Percentiles rank a stretch among this genome's conserved stretches.
Conservation (phyloP, 768 basidiomycete species). For the Termitomyces sp. region DNA sequence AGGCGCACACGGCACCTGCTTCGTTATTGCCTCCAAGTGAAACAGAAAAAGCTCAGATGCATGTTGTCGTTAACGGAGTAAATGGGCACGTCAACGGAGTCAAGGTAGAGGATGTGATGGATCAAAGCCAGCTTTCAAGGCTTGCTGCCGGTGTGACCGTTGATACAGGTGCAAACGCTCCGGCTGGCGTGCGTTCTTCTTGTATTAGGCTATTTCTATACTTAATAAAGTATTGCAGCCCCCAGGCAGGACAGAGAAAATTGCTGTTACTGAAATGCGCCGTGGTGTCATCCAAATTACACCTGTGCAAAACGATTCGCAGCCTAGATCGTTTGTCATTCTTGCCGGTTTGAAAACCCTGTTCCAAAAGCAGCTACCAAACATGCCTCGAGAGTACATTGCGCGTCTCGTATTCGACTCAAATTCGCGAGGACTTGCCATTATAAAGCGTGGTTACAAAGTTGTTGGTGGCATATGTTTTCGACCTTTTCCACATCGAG, state of each 20-base stretch:
- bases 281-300: slow-evolving; percentile 79
- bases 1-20: slow-evolving; percentile 52
- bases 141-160: slow-evolving; percentile 80
- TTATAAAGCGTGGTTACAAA: slow-evolving; percentile 91
- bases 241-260: slow-evolving; percentile 63
- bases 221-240: slow-evolving; percentile 31
- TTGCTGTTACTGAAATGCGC: slow-evolving; percentile 75
- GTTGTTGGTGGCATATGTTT: slow-evolving; percentile 98
- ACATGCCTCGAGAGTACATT: slow-evolving; percentile 99
- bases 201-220: not conserved
- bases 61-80: slow-evolving; percentile 38
- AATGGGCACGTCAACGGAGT: slow-evolving; percentile 48
- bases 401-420: slow-evolving; percentile 90
- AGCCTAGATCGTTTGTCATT: slow-evolving; percentile 75
- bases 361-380: slow-evolving; percentile 95
- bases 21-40: slow-evolving; percentile 33
- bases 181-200: slow-evolving; percentile 41
- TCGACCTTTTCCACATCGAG: slow-evolving; percentile 90
- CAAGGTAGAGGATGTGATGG: slow-evolving; percentile 78
- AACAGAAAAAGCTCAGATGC: slow-evolving; percentile 33
- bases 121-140: slow-evolving; percentile 70
- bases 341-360: slow-evolving; percentile 95
- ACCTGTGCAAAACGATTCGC: slow-evolving; percentile 79
- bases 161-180: slow-evolving; percentile 11
- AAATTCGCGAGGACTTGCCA: slow-evolving; percentile 91